Base-by-base conservation (phyloP, 1,284 basidiomycete genomes). In the Apiotrichum brassicae region DNA sequence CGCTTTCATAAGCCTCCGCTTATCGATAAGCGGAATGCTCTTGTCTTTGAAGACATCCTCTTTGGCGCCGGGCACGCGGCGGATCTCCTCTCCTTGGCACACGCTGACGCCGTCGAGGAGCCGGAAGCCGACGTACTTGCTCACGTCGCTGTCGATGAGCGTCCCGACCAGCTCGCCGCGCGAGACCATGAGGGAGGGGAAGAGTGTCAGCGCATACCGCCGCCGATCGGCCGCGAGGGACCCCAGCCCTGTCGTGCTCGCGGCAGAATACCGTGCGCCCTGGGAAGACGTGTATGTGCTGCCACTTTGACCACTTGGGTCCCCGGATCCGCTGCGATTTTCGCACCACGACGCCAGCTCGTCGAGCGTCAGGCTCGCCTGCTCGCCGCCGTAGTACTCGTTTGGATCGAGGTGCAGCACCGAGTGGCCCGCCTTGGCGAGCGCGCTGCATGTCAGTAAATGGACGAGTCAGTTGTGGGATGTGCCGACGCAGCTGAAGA, bases 21-120 rank as follows among this genome's bases (percentile, higher is more conserved):
- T 98, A 54, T 94, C 89, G 30, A 93, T 70, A 6, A 97, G 77
- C 4, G 78, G 79, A 13, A 97, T 79, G 5, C 77, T 77, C 64
- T 83, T 84, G 71, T 82, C 84, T 73, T 87, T 91, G 79, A 98
- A 97, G 20, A 98, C 81, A 54, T 91, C 87, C 70, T 94, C 91
- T 69, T 97, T 97, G 74, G 82, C 87, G 24, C 84, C 83, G 0
- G 94, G 94, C 0, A 97, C 93, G 40, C 75, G 77, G 58, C 19
- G 24, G 22, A 18, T 13, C 74, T 36, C 58, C 39, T 42, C 44
- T 12, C 26, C 40, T 11, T 61, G 46, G 45, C 54, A 63, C 18
- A 92, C 75, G 11, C 77, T 80, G 11, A 90, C 77, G 8, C 79
- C 79, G 48, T 91, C 87, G n/a, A 97, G 76, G 1, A 97, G 77